A percentile compares a stretch with the other conserved stretches of the same genome.
These are phyloP conservation scores for Kodamaea laetipori DNA, from an alignment of 805 yeast species.

Conservation along the genomic window DNA sequence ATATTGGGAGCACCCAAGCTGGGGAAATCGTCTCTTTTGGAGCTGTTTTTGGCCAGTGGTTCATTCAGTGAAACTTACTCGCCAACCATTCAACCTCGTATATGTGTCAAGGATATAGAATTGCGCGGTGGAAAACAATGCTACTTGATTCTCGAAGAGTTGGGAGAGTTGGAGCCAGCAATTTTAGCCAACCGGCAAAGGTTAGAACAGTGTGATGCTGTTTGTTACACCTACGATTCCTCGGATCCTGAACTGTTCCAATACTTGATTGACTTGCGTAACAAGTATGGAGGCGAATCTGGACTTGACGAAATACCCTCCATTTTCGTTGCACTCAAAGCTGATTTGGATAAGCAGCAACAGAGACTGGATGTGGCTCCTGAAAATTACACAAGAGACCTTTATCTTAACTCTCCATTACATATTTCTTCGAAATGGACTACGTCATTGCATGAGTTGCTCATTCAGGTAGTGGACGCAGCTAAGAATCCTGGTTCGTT, in stretches of 20 bases:
- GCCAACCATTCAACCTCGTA: conserved; percentile 78
- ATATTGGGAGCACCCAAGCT: conserved; percentile 82
- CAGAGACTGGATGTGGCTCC: conserved; percentile 87
- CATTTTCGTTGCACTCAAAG: conserved; percentile 88
- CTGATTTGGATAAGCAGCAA: conserved; percentile 94
- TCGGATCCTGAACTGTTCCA: conserved; percentile 95
- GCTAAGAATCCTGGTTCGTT: conserved; percentile 76
- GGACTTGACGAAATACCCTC: conserved; percentile 70
- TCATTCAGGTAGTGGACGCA: conserved; percentile 84
- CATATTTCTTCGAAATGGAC: conserved; percentile 93
- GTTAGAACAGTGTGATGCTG: conserved; percentile 83
- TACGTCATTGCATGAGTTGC: conserved; percentile 78
- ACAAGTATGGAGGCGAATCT: conserved; percentile 47
- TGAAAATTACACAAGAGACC: conserved; percentile 72
- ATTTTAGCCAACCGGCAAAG: conserved; percentile 69
- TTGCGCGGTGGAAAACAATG: conserved; percentile 94
- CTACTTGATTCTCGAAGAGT: conserved; percentile 84
- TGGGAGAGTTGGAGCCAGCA: conserved; percentile 85
- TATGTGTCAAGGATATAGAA: conserved; percentile 91
- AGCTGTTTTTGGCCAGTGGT: conserved; percentile 71
- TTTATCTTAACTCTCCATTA: conserved; percentile 75
- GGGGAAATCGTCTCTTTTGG: conserved; percentile 85
- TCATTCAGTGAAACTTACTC: conserved; percentile 68
- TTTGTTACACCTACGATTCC: conserved; percentile 89
- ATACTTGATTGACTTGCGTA: conserved; percentile 69